These are phyloP conservation scores for Sparassis latifolia DNA, from an alignment of 1,284 basidiomycete species.

Conservation along the genomic window DNA sequence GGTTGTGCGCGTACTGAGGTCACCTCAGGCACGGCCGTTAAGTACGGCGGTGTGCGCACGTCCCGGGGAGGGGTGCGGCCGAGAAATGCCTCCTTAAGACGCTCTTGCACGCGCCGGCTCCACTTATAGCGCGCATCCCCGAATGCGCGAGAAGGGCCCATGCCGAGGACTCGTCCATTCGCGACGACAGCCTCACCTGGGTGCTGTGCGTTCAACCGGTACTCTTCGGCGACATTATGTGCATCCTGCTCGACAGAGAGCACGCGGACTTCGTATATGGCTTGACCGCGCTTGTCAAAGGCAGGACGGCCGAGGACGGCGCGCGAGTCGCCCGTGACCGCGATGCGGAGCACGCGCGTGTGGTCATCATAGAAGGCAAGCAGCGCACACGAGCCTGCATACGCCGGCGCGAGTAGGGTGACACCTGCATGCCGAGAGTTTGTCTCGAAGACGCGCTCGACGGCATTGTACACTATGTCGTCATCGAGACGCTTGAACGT, in stretches of 20 bases:
- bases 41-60: conserved; percentile 41
- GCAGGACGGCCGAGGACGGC: conserved; percentile 50
- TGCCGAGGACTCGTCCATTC: conserved; percentile 35
- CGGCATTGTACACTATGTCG: conserved; percentile 20
- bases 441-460: conserved; percentile 16
- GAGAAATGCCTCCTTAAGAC: conserved; percentile 28
- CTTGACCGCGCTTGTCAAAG: conserved; percentile 21
- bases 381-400: conserved; percentile 33
- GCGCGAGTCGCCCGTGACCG: conserved; percentile 54
- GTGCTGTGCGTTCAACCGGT: conserved; percentile 33
- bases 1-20: conserved; percentile 30
- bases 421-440: conserved; percentile 12
- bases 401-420: conserved; percentile 22
- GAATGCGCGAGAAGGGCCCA: conserved; percentile 42
- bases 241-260: conserved; percentile 50
- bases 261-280: conserved; percentile 43
- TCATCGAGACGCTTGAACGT: conserved; percentile 27
- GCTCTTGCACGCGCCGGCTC: conserved; percentile 27
- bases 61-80: conserved; percentile 22
- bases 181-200: conserved; percentile 32
- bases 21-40: conserved; percentile 56
- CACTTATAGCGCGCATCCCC: conserved; percentile 49
- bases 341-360: conserved; percentile 36
- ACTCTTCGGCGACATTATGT: conserved; percentile 31
- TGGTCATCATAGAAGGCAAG: conserved; percentile 41